Evolutionary conservation across 495 filamentous ascomycete species (phyloP), one percentile per base, ranked within the genome.

Genomic region (Aspergillus cristatus): DNA sequence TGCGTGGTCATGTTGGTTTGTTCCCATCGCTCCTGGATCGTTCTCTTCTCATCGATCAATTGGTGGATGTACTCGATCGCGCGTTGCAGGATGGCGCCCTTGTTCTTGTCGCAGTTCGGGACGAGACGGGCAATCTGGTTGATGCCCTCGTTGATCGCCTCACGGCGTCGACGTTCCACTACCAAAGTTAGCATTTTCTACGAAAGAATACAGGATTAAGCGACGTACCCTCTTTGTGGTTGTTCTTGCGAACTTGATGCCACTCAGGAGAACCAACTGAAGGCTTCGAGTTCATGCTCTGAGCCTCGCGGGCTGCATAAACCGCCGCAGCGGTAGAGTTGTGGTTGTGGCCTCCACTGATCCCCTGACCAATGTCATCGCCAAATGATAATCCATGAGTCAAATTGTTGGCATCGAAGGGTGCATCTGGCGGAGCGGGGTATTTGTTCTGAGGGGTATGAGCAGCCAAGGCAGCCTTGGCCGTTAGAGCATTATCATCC

Each of bases 61-160:
- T 95, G 86, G 7, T 76, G 82, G 57, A 98, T 98, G 63, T 93
- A 97, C 42, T 84, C 74, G 14, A 96, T 90, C 1, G 91, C 90
- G 7, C 91, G 84, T 53, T 94, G 87, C 25, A 98, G 67, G 39
- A 98, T 96, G 1, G 88, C 91, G 3, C 91, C 91, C 61, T 98
- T 98, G 64, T 98, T 98, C 72, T 97, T 98, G 60, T 98, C 91
- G 53, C 91, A 98, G 25, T 88, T 88, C 2, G 91, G 91, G 0
- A 98, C 91, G 37, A 98, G 90, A 61, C 95, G 95, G 36, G 93
- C 84, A 28, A 98, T 79, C 62, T 98, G 90, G 52, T 96, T 97
- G 53, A 98, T 98, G 34, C 91, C 91, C 62, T 98, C 91, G 55
- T 98, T 98, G 59, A 98, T 98, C 3, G 93, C 96, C 58, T 98